phyloP scores from a whole-genome alignment of 202 grass and related monocot genomes.

The Brachypodium distachyon region DNA sequence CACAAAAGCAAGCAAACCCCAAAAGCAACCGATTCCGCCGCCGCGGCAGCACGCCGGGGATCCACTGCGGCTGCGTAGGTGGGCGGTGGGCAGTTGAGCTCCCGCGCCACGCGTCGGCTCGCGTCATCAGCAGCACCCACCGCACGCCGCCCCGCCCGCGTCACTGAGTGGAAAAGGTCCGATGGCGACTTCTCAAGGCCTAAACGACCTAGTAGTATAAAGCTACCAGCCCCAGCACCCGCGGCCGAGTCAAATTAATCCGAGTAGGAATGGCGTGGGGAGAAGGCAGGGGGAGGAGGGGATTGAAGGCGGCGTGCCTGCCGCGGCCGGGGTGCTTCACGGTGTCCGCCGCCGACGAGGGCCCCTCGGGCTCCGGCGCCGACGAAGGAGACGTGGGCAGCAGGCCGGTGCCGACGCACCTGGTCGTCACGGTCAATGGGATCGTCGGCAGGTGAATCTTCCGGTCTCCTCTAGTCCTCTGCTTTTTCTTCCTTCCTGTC shows the following conservation, averaged over 20 bases:
- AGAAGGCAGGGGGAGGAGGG: not conserved
- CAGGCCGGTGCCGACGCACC: conserved; percentile 41
- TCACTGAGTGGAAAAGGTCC: not conserved
- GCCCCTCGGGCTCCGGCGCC: not conserved
- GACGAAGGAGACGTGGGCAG: not conserved
- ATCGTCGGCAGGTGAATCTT: conserved; percentile 64
- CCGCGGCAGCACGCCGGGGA: not conserved
- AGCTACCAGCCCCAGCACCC: not conserved
- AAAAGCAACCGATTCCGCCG: not conserved
- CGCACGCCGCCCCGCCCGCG: not conserved
- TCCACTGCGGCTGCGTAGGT: too few species aligned
- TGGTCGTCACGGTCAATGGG: conserved; percentile 84
- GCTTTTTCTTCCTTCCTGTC: not conserved
- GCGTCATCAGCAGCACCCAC: not conserved
- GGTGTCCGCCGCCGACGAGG: conserved; percentile 25
- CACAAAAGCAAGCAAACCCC: not conserved
- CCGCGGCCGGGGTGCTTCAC: conserved; percentile 54
- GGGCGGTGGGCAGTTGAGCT: not conserved
- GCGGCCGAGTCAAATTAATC: not conserved
- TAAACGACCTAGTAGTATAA: not conserved
- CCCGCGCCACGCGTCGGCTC: not conserved
- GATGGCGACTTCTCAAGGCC: not conserved
- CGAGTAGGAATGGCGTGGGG: conserved; percentile 11
- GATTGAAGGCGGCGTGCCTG: conserved; percentile 25
- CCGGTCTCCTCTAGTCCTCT: not conserved